phyloP scores from a whole-genome alignment of 768 basidiomycete genomes.

The Boletus tomentosulus region DNA sequence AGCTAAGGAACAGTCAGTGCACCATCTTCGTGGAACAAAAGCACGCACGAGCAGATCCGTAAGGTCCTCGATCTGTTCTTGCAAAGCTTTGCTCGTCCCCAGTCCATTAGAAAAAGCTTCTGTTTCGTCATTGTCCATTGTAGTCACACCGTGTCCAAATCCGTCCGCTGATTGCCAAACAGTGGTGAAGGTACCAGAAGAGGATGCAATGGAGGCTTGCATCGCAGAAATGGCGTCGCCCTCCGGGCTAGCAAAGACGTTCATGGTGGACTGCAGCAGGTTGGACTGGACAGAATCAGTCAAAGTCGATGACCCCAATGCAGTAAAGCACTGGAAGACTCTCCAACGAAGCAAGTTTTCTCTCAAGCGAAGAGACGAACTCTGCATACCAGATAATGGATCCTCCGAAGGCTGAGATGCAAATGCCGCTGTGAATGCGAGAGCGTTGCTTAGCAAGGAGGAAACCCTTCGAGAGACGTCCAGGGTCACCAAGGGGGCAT shows the following conservation, averaged over 20 bases:
- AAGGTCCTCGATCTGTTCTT: constrained; percentile 75
- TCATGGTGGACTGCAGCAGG: constrained; percentile 75
- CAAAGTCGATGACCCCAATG: constrained; percentile 73
- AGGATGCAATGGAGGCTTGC: constrained; percentile 89
- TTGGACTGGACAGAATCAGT: constrained; percentile 79
- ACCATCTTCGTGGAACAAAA: background rate
- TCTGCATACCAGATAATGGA: constrained; percentile 35
- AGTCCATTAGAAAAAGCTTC: constrained; percentile 20
- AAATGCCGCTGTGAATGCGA: constrained; percentile 87
- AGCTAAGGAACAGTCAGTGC: constrained; percentile 16
- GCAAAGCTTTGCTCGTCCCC: constrained; percentile 47
- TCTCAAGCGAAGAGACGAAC: constrained; percentile 64
- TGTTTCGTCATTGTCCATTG: constrained; percentile 48
- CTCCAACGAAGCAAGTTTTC: constrained; percentile 82
- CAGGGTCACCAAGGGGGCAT: constrained; percentile 75
- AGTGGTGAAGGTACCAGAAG: constrained; percentile 74
- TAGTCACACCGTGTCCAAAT: constrained; percentile 89
- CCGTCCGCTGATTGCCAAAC: constrained; percentile 88
- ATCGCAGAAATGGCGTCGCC: constrained; percentile 77
- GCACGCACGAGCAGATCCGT: constrained; percentile 71
- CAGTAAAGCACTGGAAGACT: constrained; percentile 85
- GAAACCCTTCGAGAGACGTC: constrained; percentile 89
- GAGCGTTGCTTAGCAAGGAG: constrained; percentile 81
- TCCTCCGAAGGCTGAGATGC: constrained; percentile 68
- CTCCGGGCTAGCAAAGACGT: constrained; percentile 84